Conservation (phyloP, 2,329 filamentous ascomycete genomes). For the Pyrenochaeta sp. region DNA sequence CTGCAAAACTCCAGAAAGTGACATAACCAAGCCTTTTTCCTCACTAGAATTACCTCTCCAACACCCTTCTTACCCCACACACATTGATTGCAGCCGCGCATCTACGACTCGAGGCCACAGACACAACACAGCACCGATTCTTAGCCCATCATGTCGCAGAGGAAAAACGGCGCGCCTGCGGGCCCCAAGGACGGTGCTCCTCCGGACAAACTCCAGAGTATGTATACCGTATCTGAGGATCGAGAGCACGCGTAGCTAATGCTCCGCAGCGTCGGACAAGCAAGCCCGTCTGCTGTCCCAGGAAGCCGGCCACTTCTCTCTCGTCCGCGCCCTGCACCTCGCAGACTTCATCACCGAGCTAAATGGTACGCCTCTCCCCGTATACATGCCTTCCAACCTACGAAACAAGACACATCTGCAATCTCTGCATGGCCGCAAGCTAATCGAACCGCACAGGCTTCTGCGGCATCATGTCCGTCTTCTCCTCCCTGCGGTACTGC, state of each 20-base stretch:
- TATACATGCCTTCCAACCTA: background rate
- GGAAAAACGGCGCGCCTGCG: conserved; percentile 63
- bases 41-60: background rate
- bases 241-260: conserved; percentile 10
- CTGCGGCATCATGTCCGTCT: conserved; percentile 93
- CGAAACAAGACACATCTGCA: too few relatives aligned
- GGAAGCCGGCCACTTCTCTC: conserved; percentile 74
- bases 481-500: conserved; percentile 93
- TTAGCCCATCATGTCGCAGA: conserved; percentile 63
- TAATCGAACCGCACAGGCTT: conserved; percentile 63
- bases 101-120: too few relatives aligned
- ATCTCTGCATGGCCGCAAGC: too few relatives aligned
- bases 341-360: conserved; percentile 85
- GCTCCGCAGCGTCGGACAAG: conserved; percentile 69
- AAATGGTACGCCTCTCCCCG: conserved; percentile 61
- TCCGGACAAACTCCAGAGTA: conserved; percentile 54
- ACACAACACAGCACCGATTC: background rate
- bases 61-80: background rate
- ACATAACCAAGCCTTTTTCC: conserved; percentile 4
- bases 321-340: conserved; percentile 71
- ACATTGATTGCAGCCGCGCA: too few relatives aligned
- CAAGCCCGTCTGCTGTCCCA: conserved; percentile 75
- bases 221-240: conserved; percentile 15
- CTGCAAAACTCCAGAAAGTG: background rate
- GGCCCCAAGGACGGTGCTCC: conserved; percentile 52